These are phyloP conservation scores for Sisymbrium irio DNA, from an alignment of 345 rosid species.

Conservation along the genomic window DNA sequence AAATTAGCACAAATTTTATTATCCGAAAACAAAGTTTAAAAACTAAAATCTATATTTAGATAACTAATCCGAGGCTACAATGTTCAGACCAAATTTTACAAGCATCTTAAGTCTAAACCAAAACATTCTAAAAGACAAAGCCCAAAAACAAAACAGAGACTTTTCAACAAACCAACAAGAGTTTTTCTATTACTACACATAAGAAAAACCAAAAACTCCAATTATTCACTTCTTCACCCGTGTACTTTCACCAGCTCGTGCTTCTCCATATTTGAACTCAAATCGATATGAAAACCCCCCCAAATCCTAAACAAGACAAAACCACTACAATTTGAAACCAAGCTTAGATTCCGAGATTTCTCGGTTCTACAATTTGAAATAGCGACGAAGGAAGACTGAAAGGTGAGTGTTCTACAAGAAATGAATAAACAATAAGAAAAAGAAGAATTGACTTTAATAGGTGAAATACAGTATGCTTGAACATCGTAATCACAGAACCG, in stretches of 20 bases:
- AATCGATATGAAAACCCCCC: background rate
- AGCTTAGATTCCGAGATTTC: no score
- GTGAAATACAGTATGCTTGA: background rate
- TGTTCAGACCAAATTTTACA: constrained; percentile 16
- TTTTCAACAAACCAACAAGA: background rate
- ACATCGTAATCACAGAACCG: background rate
- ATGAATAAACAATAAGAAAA: background rate
- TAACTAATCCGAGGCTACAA: no score
- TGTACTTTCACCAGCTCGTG: constrained; percentile 21
- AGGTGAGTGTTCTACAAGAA: background rate
- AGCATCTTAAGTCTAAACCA: constrained; percentile 16
- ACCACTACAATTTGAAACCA: no score
- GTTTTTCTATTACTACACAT: no score
- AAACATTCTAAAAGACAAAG: constrained; percentile 2
- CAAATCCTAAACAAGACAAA: background rate
- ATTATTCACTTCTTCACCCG: constrained; percentile 64
- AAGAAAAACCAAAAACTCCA: constrained; percentile 10
- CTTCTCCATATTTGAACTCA: no score
- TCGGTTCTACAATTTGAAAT: background rate
- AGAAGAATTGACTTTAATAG: background rate
- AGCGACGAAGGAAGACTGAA: background rate
- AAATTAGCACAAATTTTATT: no score
- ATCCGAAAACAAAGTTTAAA: no score
- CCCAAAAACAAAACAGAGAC: background rate
- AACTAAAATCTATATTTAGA: no score